These are phyloP conservation scores for Fusarium dlaminii DNA, from an alignment of 2,329 filamentous ascomycete species.

Conservation along the genomic window DNA sequence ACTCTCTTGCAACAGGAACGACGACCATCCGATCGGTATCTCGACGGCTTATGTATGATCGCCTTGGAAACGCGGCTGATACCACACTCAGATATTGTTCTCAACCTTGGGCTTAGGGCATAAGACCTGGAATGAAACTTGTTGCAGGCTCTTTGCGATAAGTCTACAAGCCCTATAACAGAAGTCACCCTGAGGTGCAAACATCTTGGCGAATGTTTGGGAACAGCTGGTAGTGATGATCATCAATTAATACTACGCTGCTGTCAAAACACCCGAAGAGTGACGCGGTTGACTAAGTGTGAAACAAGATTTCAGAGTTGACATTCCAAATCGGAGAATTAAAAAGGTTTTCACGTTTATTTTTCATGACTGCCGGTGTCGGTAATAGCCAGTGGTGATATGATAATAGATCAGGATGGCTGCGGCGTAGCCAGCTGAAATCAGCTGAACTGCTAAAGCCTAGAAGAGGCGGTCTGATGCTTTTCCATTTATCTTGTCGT, in stretches of 20 bases:
- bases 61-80: conserved; percentile 25
- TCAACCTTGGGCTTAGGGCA: background rate
- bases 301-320: background rate
- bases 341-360: background rate
- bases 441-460: background rate
- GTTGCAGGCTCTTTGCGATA: conserved; percentile 17
- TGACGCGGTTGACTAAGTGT: background rate
- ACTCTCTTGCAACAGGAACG: conserved; percentile 37
- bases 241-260: conserved; percentile 6
- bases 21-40: conserved; percentile 14
- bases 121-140: conserved; percentile 20
- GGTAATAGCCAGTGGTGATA: background rate
- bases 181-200: conserved; percentile 1
- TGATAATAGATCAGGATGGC: background rate
- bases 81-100: background rate
- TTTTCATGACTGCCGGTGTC: background rate
- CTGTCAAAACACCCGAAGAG: background rate
- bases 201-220: conserved; percentile 15
- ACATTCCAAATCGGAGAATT: background rate
- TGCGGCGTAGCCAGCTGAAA: background rate
- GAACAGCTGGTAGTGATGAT: background rate
- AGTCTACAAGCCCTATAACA: conserved; percentile 17
- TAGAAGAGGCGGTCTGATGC: background rate
- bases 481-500: background rate
- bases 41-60: conserved; percentile 35